Base-by-base conservation (phyloP, 75 land plant species). In the Picea sitchensis region DNA sequence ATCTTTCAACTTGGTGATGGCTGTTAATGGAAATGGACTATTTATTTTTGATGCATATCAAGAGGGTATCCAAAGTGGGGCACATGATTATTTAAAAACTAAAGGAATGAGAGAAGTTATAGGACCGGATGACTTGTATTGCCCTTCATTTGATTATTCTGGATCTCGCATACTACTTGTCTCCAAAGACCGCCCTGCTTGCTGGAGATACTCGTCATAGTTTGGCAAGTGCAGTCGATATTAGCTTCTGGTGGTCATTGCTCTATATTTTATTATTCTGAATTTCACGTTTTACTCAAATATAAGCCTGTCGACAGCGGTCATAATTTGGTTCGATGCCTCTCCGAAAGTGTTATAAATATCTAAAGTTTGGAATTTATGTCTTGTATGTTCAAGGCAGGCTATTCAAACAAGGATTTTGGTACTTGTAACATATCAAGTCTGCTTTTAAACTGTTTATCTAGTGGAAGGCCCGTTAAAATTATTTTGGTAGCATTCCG, bases 131-230 rank as follows among this genome's bases (percentile, higher is more conserved):
- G 90, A 95, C 83, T 65, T 95, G 81, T 85, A 88, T 56, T 60
- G 77, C 38, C 94, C 96, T 76, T 89, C 96, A 34, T 98, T 98
- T 71, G 99, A 98, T 76, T 98, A 87, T 79, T 78, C 82, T 51
- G 83, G 88, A 44, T 91, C 94, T 60, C 83, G 92, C 17, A 88
- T 89, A 30, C 87, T 98, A 15, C 78, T 98, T 0, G 86, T 98
- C 44, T 98, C 99, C 17, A 91, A 94, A 82, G 98, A 98, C 76
- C 84, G 94, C 11, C 96, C 98, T 7, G 98, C 98, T 18, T 5
- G 74, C 59, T 95, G 96, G 93, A 86, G 88, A 84, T 87, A 89
- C 77, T 79, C 91, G 86, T 84, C 84, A 73, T 79, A 81, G 71
- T 26, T 51, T 73, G 18, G 36, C 36, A 75, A 14, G 0, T 2